Conservation (phyloP, 2,329 filamentous ascomycete species). For the Drechslera avenae region DNA sequence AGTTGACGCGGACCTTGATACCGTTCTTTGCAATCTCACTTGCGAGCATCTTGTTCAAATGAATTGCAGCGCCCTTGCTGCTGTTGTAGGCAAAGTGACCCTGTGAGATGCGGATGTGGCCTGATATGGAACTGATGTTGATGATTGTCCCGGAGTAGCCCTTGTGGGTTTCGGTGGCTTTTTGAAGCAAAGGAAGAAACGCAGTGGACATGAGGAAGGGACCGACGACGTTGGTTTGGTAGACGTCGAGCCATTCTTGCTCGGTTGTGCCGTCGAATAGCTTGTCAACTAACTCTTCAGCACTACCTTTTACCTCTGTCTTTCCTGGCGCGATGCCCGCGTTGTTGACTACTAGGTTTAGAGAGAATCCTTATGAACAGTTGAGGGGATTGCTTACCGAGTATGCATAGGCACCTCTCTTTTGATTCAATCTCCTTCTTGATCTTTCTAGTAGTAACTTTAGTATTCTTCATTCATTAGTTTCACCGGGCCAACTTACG, state of each 20-base stretch:
- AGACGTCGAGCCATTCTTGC: constrained; percentile 54
- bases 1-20: constrained; percentile 63
- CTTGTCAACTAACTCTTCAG: constrained; percentile 52
- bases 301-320: constrained; percentile 45
- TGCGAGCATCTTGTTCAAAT: constrained; percentile 62
- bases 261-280: constrained; percentile 53
- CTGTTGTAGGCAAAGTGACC: constrained; percentile 57
- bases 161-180: constrained; percentile 49
- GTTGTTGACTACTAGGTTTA: constrained; percentile 33
- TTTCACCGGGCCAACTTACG: constrained; percentile 22
- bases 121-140: constrained; percentile 55
- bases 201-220: constrained; percentile 54
- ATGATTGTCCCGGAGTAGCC: constrained; percentile 54
- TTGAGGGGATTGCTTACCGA: constrained; percentile 34
- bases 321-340: constrained; percentile 53
- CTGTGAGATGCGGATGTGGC: constrained; percentile 54
- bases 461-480: neutral
- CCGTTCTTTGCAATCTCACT: constrained; percentile 58
- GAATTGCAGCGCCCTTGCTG: constrained; percentile 58
- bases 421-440: constrained; percentile 51
- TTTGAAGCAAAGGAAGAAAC: constrained; percentile 55
- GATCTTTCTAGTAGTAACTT: constrained; percentile 37
- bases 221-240: constrained; percentile 56
- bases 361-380: constrained; percentile 53
- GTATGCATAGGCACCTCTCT: constrained; percentile 53